Conservation (phyloP, 2,329 filamentous ascomycete genomes). For the Colletotrichum tropicicola region DNA sequence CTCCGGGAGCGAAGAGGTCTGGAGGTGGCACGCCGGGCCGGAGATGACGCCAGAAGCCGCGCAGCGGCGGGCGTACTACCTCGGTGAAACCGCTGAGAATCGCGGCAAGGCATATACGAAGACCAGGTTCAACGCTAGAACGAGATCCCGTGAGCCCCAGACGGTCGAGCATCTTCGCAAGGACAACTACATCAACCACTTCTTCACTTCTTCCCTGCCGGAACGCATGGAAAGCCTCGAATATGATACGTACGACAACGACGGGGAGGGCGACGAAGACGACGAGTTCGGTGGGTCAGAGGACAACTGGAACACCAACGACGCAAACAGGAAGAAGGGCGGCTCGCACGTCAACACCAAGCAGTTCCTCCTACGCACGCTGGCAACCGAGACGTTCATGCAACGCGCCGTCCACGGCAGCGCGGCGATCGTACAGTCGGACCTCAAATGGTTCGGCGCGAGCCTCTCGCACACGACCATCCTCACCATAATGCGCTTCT, state of each 20-base stretch:
- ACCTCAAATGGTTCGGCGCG: conserved; percentile 54
- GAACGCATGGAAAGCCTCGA: background rate
- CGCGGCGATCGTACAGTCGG: conserved; percentile 54
- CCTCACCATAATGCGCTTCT: conserved; percentile 63
- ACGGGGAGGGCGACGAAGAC: conserved; percentile 11
- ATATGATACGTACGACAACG: background rate
- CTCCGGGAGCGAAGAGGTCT: conserved; percentile 39
- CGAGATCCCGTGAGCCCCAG: background rate
- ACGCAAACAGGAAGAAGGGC: background rate
- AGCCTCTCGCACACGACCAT: conserved; percentile 65
- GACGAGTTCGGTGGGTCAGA: conserved; percentile 3
- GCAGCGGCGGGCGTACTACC: conserved; percentile 44
- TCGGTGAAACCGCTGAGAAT: conserved; percentile 34
- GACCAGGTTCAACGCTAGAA: too few relatives aligned
- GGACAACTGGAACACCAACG: background rate
- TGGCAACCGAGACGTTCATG: conserved; percentile 56
- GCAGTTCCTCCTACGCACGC: conserved; percentile 56
- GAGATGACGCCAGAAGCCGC: conserved; percentile 2
- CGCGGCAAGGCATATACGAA: too few relatives aligned
- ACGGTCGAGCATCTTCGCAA: background rate
- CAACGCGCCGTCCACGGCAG: conserved; percentile 55
- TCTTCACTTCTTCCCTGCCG: background rate
- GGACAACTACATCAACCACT: background rate
- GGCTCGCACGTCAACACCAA: conserved; percentile 49
- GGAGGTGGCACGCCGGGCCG: conserved; percentile 6